phyloP scores from a whole-genome alignment of 345 rosid genomes.

The rapeseed (Brassica napus) region Da-Ae NC_063452.1:59123501-59124000 shows the following conservation, averaged over 20 bases:
- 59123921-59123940: not conserved
- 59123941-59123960: slow-evolving; percentile 11
- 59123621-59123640: not conserved
- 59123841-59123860: not conserved
- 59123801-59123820: not conserved
- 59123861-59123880: not conserved
- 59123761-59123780: not conserved
- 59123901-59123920: not conserved
- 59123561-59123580: not conserved
- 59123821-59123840: not conserved
- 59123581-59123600: not conserved
- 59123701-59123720: no score
- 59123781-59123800: not conserved
- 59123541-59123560: not conserved
- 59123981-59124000: slow-evolving; percentile 16
- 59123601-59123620: not conserved
- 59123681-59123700: no score
- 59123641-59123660: not conserved
- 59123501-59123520: no score
- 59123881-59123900: no score
- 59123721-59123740: not conserved
- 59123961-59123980: slow-evolving; percentile 13
- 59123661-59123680: not conserved
- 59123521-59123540: no score
- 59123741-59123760: not conserved